Percentiles rank a stretch among this genome's conserved stretches.
phyloP scores from a whole-genome alignment of 176 grass and related monocot species.

The Tillandsia leiboldiana region DNA sequence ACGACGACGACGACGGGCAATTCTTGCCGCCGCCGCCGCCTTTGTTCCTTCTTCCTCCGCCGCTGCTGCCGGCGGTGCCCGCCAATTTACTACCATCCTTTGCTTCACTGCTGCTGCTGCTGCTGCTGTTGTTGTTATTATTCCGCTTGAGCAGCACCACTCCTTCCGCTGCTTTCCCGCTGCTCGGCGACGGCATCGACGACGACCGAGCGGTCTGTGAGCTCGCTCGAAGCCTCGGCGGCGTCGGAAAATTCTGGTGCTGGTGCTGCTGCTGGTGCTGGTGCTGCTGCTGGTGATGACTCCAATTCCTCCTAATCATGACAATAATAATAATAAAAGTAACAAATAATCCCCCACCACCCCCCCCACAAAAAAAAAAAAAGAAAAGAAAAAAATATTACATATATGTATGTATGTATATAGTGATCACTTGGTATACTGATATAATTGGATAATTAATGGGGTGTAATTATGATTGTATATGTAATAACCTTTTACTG shows the following conservation, averaged over 20 bases:
- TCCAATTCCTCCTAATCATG: constrained; percentile 33
- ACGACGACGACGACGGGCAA: not conserved
- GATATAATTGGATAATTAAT: too few relatives aligned
- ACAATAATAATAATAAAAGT: not conserved
- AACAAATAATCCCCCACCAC: too few relatives aligned
- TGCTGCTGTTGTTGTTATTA: not conserved
- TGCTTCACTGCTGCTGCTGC: too few relatives aligned
- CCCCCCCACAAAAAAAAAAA: not conserved
- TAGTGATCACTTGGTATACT: too few relatives aligned
- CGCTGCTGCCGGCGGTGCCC: constrained; percentile 7
- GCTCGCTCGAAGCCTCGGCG: constrained; percentile 40
- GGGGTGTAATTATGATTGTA: too few relatives aligned
- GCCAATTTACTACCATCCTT: not conserved
- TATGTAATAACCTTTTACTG: constrained; percentile 34
- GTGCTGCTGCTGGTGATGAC: constrained; percentile 22
- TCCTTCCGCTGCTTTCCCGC: not conserved
- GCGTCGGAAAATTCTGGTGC: constrained; percentile 28
- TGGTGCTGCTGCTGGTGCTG: constrained; percentile 20
- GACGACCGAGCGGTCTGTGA: constrained; percentile 6
- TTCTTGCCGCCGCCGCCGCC: not conserved
- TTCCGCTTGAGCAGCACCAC: constrained; percentile 42
- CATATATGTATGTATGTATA: not conserved
- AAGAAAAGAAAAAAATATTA: not conserved
- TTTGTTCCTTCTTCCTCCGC: constrained; percentile 27
- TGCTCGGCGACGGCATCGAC: constrained; percentile 4